Conservation (phyloP, 2,329 filamentous ascomycete genomes). For the Sporothrix brasiliensis region DNA sequence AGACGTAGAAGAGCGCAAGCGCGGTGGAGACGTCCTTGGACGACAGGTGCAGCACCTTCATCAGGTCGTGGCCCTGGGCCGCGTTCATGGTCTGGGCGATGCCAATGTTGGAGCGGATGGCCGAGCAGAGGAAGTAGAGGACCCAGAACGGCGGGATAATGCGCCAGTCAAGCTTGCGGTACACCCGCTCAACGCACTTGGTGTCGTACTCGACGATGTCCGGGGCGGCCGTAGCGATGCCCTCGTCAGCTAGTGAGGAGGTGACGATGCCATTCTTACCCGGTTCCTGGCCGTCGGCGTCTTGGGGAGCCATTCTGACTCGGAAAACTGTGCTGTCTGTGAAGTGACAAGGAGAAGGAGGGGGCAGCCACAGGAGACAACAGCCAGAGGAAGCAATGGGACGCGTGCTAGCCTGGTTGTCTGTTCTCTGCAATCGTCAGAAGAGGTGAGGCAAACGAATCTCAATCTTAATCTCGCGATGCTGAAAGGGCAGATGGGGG, state of each 20-base stretch:
- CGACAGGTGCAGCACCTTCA: slow-evolving; percentile 67
- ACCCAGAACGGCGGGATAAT: slow-evolving; percentile 78
- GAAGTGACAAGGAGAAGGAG: slow-evolving; percentile 20
- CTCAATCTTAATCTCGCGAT: slow-evolving; percentile 25
- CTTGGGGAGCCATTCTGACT: slow-evolving; percentile 19
- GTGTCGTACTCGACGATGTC: slow-evolving; percentile 26
- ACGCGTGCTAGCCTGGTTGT: slow-evolving; percentile 51
- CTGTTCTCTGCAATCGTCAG: slow-evolving; percentile 44
- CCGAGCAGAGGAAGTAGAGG: slow-evolving; percentile 89
- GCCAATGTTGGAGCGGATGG: slow-evolving; percentile 87
- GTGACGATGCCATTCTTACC: slow-evolving; percentile 21
- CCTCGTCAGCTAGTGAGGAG: background rate
- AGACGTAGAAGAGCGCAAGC: slow-evolving; percentile 86
- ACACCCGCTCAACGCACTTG: slow-evolving; percentile 30
- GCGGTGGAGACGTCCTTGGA: slow-evolving; percentile 80
- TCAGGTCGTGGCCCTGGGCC: slow-evolving; percentile 71
- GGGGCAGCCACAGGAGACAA: background rate
- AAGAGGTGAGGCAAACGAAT: background rate
- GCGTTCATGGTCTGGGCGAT: slow-evolving; percentile 94
- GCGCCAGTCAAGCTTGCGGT: slow-evolving; percentile 58
- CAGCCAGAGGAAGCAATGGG: slow-evolving; percentile 55
- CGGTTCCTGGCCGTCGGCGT: background rate
- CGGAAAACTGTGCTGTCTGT: slow-evolving; percentile 25
- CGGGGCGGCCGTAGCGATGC: background rate
- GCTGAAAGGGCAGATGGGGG: background rate